Evolutionary conservation across 1,284 basidiomycete species (phyloP), one percentile per base, ranked within the genome.

Genomic region (Ceratobasidium sp.): DNA sequence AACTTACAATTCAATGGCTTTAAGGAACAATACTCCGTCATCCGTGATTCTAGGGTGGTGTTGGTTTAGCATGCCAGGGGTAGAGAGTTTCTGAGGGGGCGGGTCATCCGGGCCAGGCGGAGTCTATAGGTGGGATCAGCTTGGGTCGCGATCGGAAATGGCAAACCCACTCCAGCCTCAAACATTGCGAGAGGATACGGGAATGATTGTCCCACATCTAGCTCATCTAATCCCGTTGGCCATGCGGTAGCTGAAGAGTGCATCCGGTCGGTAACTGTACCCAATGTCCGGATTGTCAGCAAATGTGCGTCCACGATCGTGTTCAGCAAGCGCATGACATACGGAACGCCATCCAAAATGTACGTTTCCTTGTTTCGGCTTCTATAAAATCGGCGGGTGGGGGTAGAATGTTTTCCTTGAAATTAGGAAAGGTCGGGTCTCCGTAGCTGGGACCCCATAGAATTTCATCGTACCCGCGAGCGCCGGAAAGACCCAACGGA

Each of bases 271-370:
- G 62, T 65, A 22, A 65, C 62, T 65, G 38, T 13, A 17, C 4
- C 29, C 35, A 25, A n/a, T 12, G 35, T 22, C 20, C 7, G 29
- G 40, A 8, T 40, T 43, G 20, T 29, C 7, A 52, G 13, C 27
- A 12, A 6, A 34, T 17, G n/a, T 20, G 17, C 38, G 38, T 40
- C 17, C 31, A 6, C 15, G 43, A 25, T 43, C 38, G 27, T 25
- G 20, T 43, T 29, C 7, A 52, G 13, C 6, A 22, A 40, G n/a
- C n/a, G 22, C 13, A 10, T 12, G 7, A 65, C 62, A 17, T 54
- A 65, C 62, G 17, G 25, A 65, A 65, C 5, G 62, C 62, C 62
- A 65, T 65, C 62, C 62, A 65, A 32, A 65, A 65, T 2, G 62
- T 53, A 25, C 62, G 49, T 27, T 65, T 65, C 3, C 62, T 47